phyloP scores from a whole-genome alignment of 352 stramenopile species.

The Pythium apleroticum region DNA sequence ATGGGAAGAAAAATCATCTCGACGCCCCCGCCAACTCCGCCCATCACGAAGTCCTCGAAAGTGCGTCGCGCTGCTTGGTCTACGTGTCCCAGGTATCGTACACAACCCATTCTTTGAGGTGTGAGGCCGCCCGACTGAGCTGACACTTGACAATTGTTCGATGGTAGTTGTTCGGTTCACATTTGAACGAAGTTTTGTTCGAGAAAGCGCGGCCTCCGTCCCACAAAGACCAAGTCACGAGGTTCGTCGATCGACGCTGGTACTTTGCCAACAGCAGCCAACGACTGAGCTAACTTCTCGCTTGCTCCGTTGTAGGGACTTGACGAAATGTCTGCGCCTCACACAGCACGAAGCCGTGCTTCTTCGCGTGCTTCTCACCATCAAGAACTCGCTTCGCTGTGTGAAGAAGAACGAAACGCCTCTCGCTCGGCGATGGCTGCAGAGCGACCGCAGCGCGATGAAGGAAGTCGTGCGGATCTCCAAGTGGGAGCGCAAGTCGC shows the following conservation, averaged over 20 bases:
- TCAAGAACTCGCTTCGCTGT: conserved; percentile 63
- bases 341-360: conserved; percentile 29
- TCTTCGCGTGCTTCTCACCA: conserved; percentile 49
- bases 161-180: conserved; percentile 58
- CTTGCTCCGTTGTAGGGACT: background rate
- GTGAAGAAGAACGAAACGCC: conserved; percentile 28
- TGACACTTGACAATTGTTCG: background rate
- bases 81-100: conserved; percentile 57
- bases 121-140: background rate
- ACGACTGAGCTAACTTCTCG: background rate
- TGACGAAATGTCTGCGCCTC: background rate
- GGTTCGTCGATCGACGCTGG: conserved; percentile 23
- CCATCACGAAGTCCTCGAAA: conserved; percentile 30
- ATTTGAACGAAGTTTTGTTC: conserved; percentile 59
- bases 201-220: conserved; percentile 7
- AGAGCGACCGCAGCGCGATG: conserved; percentile 23
- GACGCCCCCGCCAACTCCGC: background rate
- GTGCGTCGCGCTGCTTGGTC: conserved; percentile 57
- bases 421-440: conserved; percentile 20
- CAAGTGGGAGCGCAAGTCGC: background rate
- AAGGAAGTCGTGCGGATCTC: conserved; percentile 14
- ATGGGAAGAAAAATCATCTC: conserved; percentile 1
- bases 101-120: background rate
- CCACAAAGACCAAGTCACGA: conserved; percentile 15
- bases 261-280: background rate